These are phyloP conservation scores for Cucumis hystrix DNA, from an alignment of 306 rosid genomes.

Conservation along the genomic window DNA sequence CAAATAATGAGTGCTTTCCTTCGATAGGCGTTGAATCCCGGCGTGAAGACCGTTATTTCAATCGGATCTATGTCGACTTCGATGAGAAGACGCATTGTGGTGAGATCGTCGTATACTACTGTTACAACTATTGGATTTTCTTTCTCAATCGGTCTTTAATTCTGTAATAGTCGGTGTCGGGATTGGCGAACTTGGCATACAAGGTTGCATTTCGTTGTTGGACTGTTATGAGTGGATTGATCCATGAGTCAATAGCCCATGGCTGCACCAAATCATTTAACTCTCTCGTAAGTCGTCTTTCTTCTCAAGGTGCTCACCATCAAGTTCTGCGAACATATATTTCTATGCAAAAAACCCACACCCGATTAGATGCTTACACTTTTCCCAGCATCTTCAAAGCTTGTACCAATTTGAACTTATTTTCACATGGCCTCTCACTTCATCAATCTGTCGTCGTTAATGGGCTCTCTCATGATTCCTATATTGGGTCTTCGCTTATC, in stretches of 20 bases:
- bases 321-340: conserved; percentile 7
- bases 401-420: conserved; percentile 9
- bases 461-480: conserved; percentile 8
- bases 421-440: neutral
- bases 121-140: no score
- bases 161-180: no score
- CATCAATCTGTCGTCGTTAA: conserved; percentile 10
- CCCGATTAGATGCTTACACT: conserved; percentile 6
- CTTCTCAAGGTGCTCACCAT: conserved; percentile 6
- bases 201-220: neutral
- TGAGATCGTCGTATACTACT: no score
- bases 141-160: no score
- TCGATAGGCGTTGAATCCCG: no score
- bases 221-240: neutral
- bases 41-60: no score
- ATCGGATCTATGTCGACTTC: no score
- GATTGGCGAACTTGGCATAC: neutral
- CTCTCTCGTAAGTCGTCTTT: conserved; percentile 2
- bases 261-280: conserved; percentile 4
- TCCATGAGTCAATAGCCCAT: neutral
- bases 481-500: conserved; percentile 10
- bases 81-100: no score
- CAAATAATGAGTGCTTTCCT: no score
- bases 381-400: conserved; percentile 12
- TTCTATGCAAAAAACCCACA: neutral